Evolutionary conservation across 306 rosid species (phyloP).

Genomic region (Rosa multiflora): DNA sequence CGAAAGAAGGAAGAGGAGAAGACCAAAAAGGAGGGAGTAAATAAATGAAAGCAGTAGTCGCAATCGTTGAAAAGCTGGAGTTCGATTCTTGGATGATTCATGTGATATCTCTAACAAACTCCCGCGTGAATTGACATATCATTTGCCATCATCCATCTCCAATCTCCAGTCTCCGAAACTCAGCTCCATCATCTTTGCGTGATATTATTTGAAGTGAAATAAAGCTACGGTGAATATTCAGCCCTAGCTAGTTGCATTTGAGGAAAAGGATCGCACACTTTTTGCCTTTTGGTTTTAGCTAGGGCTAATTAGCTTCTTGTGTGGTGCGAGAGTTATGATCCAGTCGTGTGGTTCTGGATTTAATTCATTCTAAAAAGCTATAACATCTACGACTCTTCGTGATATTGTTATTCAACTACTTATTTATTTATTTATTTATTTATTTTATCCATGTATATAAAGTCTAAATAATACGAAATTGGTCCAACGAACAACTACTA

Average conservation of each 20-base stretch:
- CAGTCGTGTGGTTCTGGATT: slow-evolving; percentile 13
- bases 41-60: slow-evolving; percentile 27
- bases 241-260: slow-evolving; percentile 1
- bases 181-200: not conserved
- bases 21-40: slow-evolving; percentile 10
- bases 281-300: not conserved
- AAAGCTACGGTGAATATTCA: not conserved
- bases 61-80: slow-evolving; percentile 54
- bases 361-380: not conserved
- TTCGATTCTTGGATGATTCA: slow-evolving; percentile 53
- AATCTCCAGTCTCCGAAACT: not conserved
- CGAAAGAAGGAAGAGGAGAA: not conserved
- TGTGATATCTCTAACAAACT: slow-evolving; percentile 63
- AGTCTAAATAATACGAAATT: not conserved
- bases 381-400: not conserved
- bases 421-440: not conserved
- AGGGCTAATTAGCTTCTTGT: too few species aligned
- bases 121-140: slow-evolving; percentile 37
- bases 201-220: not conserved
- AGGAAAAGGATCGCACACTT: not conserved
- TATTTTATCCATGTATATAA: not conserved
- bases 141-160: not conserved
- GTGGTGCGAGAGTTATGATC: slow-evolving; percentile 2
- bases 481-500: slow-evolving; percentile 3
- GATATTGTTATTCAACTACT: not conserved